Evolutionary conservation across 2,329 filamentous ascomycete genomes (phyloP), one percentile per base, ranked within the genome.

Genomic region (Cladophialophora psammophila): DNA sequence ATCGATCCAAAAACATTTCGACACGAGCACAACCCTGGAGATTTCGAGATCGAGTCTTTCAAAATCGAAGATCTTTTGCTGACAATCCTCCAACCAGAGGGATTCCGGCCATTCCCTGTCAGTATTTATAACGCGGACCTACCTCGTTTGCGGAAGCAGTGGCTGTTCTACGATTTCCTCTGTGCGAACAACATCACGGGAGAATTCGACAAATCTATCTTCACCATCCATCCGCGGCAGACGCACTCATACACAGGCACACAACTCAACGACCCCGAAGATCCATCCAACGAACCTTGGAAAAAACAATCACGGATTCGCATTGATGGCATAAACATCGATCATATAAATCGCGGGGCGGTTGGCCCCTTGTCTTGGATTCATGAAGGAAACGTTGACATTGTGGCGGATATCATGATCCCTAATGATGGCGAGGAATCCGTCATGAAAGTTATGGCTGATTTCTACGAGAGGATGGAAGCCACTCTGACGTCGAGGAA

Each of bases 321-420:
- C 5, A 96, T 99, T 65, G 95, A 99, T 75, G 93, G 91, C 0
- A 85, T 99, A 9, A 96, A 91, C 76, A 97, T 99, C 63, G 95
- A 98, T 74, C 95, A 99, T 77, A 85, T 99, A 9, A 99, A 99
- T 76, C 88, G 93, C 50, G 94, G 94, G 31, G 93, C 97, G 18
- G 89, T 95, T 69, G 95, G 95, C 0, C 94, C 94, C 0, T 97
- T 99, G 78, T 94, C 93, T 3, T 99, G 95, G 95, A 99, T 99
- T 61, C 91, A 96, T 72, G 93, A 98, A 79, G 95, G 95, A 38
- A 96, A 95, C 69, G 93, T 99, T 48, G 95, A 99, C 76, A 97
- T 99, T 69, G 90, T 98, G 13, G 91, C 95, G 6, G 95, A 99
- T 75, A 89, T 99, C 71, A 94, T 97, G 88, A 92, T 99, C 69